phyloP scores from a whole-genome alignment of 1,284 basidiomycete genomes.

The Apiotrichum domesticum region DNA sequence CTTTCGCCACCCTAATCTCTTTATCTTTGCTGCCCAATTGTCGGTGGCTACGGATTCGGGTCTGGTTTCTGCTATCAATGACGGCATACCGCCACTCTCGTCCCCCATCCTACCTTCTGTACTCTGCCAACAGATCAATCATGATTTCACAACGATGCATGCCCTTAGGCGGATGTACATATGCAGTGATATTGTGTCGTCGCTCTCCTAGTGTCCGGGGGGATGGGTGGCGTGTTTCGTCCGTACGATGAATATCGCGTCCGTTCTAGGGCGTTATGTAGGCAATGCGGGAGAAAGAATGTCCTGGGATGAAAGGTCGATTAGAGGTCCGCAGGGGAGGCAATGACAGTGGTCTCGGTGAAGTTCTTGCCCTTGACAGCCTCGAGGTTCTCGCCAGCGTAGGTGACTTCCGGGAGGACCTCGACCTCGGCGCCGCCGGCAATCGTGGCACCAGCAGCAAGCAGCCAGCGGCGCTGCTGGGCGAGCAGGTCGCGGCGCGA shows the following conservation, averaged over 20 bases:
- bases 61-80: too few relatives aligned
- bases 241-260: background rate
- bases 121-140: too few relatives aligned
- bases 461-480: constrained; percentile 84
- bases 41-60: too few relatives aligned
- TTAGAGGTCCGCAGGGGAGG: constrained; percentile 23
- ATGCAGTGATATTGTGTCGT: background rate
- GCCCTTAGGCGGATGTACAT: constrained; percentile 2
- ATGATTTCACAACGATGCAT: background rate
- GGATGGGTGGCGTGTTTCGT: background rate
- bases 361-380: constrained; percentile 70
- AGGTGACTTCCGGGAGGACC: constrained; percentile 79
- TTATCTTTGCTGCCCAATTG: too few relatives aligned
- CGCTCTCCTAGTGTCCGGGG: background rate
- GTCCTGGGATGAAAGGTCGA: background rate
- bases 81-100: too few relatives aligned
- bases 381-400: constrained; percentile 87
- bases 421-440: constrained; percentile 65
- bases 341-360: constrained; percentile 50
- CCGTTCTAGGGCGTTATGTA: background rate
- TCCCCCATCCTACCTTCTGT: too few relatives aligned
- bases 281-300: background rate
- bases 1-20: too few relatives aligned
- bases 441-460: constrained; percentile 68
- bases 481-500: constrained; percentile 81